Conservation (phyloP, 2,329 filamentous ascomycete species). For the Ceratocystis variospora region DNA sequence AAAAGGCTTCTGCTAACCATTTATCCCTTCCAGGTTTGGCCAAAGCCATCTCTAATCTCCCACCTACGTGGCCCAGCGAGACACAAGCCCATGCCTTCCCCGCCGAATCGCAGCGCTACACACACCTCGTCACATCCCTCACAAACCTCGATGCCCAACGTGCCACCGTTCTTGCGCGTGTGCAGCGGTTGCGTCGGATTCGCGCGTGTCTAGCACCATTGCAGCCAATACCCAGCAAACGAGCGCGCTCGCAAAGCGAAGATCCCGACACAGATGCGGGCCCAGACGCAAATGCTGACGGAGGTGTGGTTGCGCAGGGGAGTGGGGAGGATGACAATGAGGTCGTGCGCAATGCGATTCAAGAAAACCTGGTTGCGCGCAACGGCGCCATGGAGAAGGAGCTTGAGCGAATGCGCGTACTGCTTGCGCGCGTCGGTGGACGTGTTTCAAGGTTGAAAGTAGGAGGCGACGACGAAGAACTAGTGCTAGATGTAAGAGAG, state of each 20-base stretch:
- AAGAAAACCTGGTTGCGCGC: constrained; percentile 53
- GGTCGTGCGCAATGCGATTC: constrained; percentile 32
- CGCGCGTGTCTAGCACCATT: constrained; percentile 40
- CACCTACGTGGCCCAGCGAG: background rate
- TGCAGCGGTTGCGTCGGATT: constrained; percentile 37
- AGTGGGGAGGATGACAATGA: constrained; percentile 11
- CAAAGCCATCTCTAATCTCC: background rate
- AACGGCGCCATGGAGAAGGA: constrained; percentile 53
- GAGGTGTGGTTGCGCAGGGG: too few relatives aligned
- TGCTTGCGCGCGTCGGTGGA: constrained; percentile 46
- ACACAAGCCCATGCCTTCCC: background rate
- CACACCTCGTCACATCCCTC: constrained; percentile 31
- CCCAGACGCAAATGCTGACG: background rate
- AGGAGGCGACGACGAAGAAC: constrained; percentile 16
- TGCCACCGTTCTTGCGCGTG: constrained; percentile 27
- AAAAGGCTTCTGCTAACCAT: background rate
- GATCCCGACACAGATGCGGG: constrained; percentile 18
- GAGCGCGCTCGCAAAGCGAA: background rate
- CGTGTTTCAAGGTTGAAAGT: constrained; percentile 32
- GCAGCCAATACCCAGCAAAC: constrained; percentile 11
- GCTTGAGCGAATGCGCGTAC: constrained; percentile 50
- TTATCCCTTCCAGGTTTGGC: background rate
- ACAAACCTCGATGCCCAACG: constrained; percentile 32
- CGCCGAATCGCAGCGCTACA: constrained; percentile 9
- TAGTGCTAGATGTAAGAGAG: constrained; percentile 3